A percentile compares a stretch with the other conserved stretches of the same genome.
Evolutionary conservation across 805 yeast species (phyloP).

Genomic region (Scheffersomyces ergatensis): DNA sequence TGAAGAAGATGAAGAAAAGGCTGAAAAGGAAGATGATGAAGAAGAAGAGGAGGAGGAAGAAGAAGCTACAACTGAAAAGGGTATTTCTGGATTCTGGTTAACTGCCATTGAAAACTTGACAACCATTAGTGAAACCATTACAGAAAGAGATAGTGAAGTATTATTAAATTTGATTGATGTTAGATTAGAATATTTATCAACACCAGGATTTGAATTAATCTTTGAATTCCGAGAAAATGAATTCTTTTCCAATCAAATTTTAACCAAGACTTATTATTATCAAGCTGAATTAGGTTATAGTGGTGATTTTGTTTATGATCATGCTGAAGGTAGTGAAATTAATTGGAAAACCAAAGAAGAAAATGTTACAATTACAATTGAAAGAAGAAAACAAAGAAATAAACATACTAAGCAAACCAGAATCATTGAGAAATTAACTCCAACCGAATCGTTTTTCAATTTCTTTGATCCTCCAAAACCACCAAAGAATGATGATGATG

Average conservation of each 20-base stretch:
- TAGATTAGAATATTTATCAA: constrained; percentile 71
- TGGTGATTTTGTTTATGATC: constrained; percentile 96
- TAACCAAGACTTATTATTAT: constrained; percentile 87
- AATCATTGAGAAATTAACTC: constrained; percentile 90
- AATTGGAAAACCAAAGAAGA: constrained; percentile 78
- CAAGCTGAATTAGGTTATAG: constrained; percentile 91
- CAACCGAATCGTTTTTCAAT: constrained; percentile 93
- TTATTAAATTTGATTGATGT: constrained; percentile 67
- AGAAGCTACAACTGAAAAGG: constrained; percentile 45
- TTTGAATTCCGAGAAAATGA: constrained; percentile 78
- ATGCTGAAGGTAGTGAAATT: constrained; percentile 87
- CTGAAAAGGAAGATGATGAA: constrained; percentile 13
- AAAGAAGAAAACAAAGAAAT: constrained; percentile 96
- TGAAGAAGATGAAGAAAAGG: constrained; percentile 23
- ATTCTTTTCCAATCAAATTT: constrained; percentile 67
- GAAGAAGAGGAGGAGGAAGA: constrained; percentile 42
- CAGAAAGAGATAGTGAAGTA: constrained; percentile 88
- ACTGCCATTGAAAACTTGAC: constrained; percentile 89
- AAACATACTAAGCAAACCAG: constrained; percentile 95
- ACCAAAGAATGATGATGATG: constrained; percentile 48
- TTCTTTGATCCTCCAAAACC: constrained; percentile 93
- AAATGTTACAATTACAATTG: constrained; percentile 83
- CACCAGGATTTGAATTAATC: constrained; percentile 85
- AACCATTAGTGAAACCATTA: constrained; percentile 76
- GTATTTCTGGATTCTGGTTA: constrained; percentile 95